A percentile compares a stretch with the other conserved stretches of the same genome.
Evolutionary conservation across 345 rosid genomes (phyloP).

Genomic region (Laguncularia racemosa): DNA sequence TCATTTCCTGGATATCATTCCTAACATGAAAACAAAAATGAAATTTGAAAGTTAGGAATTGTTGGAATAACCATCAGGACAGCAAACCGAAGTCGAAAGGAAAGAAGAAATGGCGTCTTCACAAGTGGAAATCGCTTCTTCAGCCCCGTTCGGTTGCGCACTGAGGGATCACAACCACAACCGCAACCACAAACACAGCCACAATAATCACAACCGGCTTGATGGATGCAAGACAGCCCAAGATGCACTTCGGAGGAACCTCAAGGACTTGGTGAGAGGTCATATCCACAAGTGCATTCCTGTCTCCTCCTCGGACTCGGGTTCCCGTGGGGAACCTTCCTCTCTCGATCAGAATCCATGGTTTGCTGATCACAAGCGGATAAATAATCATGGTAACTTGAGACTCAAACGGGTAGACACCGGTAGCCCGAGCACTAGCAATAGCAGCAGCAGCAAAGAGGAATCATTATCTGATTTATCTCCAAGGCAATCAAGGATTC

Average conservation of each 20-base stretch:
- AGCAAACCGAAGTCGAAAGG: background rate
- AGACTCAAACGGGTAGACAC: too few relatives aligned
- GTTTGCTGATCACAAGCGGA: too few relatives aligned
- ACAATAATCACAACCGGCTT: constrained; percentile 11
- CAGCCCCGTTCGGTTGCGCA: constrained; percentile 51
- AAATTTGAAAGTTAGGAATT: too few relatives aligned
- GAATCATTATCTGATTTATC: constrained; percentile 10
- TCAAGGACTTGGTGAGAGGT: constrained; percentile 55
- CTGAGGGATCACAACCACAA: constrained; percentile 45
- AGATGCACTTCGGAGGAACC: constrained; percentile 48
- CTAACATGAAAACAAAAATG: too few relatives aligned
- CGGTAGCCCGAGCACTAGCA: too few relatives aligned
- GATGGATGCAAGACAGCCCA: constrained; percentile 17
- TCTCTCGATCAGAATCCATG: too few relatives aligned
- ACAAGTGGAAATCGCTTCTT: constrained; percentile 52
- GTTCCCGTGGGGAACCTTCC: background rate
- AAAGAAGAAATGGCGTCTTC: constrained; percentile 57
- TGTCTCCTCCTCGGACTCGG: constrained; percentile 1
- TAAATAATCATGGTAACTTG: too few relatives aligned
- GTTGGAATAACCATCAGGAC: too few relatives aligned
- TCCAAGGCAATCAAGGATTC: constrained; percentile 16
- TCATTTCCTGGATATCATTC: too few relatives aligned
- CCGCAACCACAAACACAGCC: constrained; percentile 34
- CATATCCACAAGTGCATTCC: constrained; percentile 34
- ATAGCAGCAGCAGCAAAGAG: background rate